Conservation (phyloP, 495 filamentous ascomycete genomes). For the Neurospora tetrasperma region DNA sequence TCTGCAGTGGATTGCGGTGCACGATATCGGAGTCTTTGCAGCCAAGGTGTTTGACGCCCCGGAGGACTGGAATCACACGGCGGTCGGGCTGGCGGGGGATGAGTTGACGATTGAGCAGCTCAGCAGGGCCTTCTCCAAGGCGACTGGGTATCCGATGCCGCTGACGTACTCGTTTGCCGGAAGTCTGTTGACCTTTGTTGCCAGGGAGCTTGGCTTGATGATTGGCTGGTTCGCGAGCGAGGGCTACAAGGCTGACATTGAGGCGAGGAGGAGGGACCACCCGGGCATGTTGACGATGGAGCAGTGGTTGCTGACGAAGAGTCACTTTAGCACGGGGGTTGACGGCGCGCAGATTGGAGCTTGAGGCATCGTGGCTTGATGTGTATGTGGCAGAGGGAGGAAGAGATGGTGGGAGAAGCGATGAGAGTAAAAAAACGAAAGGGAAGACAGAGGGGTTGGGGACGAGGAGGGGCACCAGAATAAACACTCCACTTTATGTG, state of each 20-base stretch:
- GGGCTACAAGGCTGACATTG: constrained; percentile 35
- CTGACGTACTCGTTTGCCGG: constrained; percentile 29
- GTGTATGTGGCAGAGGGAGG: no score
- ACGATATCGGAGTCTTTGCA: constrained; percentile 56
- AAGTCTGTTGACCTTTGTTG: constrained; percentile 26
- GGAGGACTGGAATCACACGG: constrained; percentile 25
- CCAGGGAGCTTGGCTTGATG: constrained; percentile 33
- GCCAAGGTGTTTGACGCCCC: constrained; percentile 44
- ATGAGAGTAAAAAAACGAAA: no score
- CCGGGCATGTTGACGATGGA: constrained; percentile 32
- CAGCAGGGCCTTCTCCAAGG: constrained; percentile 24
- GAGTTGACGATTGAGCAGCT: constrained; percentile 34
- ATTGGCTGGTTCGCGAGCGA: constrained; percentile 37
- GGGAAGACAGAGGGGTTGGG: not conserved
- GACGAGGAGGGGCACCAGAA: not conserved
- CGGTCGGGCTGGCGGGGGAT: constrained; percentile 36
- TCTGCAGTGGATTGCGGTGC: constrained; percentile 47
- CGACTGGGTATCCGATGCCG: constrained; percentile 30
- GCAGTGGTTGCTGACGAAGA: constrained; percentile 30
- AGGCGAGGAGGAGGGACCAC: constrained; percentile 25
- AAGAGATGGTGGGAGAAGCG: no score
- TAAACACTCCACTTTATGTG: no score
- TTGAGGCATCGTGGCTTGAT: not conserved
- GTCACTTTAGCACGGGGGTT: constrained; percentile 22
- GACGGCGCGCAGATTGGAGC: not conserved